Evolutionary conservation across 352 stramenopile species (phyloP), one percentile per base, ranked within the genome.

Genomic region (Globisporangium recalcitrans): DNA sequence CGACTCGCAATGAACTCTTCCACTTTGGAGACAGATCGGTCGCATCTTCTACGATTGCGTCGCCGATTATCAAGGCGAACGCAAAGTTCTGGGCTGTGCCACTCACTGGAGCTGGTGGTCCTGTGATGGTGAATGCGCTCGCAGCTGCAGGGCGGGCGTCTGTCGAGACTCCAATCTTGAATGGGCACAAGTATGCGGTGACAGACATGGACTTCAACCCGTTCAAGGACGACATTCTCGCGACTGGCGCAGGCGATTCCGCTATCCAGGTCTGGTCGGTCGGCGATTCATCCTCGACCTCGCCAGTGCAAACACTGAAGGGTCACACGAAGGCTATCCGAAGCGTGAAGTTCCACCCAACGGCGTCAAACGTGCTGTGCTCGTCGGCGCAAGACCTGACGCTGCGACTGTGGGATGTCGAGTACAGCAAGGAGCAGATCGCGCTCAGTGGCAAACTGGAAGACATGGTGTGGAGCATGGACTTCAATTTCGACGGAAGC

Each of bases 321-420:
- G 82, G 78, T 22, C 77, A 90, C 63, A 77, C 68, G 1, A 85
- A 87, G 48, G 66, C 69, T 13, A 21, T 94, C 34, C 78, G 81
- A 29, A 72, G 68, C 34, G 61, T 94, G 24, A 46, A 77, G n/a
- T 92, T 90, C 61, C 81, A 92, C 48, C 85, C 85, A 16, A 77
- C 70, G 32, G 85, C 74, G 4, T 62, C 72, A 9, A 75, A 88
- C 52, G 73, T 94, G 27, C 69, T 94, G 7, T 82, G 70, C 46
- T 85, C 82, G 3, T 74, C 82, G 2, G 77, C 71, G 4, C 62
- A 79, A 14, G 85, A 94, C 65, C 55, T 86, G 11, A 82, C 74
- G 27, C 38, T 94, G 46, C 77, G 80, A 5, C 74, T 94, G n/a
- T 94, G 85, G 85, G 85, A 94, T 62, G 59, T 91, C 21, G 77